Percentiles rank a stretch among this genome's conserved stretches.
phyloP scores from a whole-genome alignment of 805 yeast species.

The Zygosaccharomyces bailii region DNA sequence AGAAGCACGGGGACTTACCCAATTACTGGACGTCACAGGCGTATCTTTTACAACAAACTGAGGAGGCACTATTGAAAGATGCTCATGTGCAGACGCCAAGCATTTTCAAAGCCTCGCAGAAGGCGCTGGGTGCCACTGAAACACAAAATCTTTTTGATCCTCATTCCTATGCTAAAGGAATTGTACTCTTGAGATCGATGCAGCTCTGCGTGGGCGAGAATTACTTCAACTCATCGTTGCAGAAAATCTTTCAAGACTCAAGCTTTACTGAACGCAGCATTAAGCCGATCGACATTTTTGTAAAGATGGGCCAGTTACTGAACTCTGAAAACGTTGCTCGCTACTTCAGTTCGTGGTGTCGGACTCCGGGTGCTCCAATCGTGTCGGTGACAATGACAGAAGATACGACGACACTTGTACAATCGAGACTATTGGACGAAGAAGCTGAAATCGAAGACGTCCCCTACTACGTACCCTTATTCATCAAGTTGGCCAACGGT shows the following conservation, averaged over 20 bases:
- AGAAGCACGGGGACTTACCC: constrained; percentile 24
- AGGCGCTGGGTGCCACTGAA: constrained; percentile 11
- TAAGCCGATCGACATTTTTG: constrained; percentile 35
- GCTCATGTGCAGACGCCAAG: constrained; percentile 15
- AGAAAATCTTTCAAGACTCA: constrained; percentile 17
- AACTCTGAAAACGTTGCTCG: constrained; percentile 29
- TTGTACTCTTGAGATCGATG: constrained; percentile 30
- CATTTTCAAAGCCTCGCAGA: constrained; percentile 18
- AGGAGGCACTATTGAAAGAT: constrained; percentile 19
- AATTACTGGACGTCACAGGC: constrained; percentile 26
- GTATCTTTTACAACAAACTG: constrained; percentile 24
- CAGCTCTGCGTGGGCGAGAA: constrained; percentile 25
- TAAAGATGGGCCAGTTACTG: constrained; percentile 20
- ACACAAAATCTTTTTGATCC: constrained; percentile 34
- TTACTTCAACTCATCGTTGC: constrained; percentile 22
- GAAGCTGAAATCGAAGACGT: constrained; percentile 46
- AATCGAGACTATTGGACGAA: constrained; percentile 37
- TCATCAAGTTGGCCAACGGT: constrained; percentile 22
- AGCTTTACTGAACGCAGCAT: constrained; percentile 19
- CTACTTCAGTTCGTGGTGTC: constrained; percentile 51
- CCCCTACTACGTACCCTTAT: constrained; percentile 61
- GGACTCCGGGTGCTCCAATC: constrained; percentile 57
- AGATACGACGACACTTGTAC: constrained; percentile 36
- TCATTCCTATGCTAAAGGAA: constrained; percentile 35
- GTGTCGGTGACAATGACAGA: constrained; percentile 36